These are phyloP conservation scores for Arabidopsis arenosa DNA, from an alignment of 345 rosid genomes.

Conservation along the genomic window DNA sequence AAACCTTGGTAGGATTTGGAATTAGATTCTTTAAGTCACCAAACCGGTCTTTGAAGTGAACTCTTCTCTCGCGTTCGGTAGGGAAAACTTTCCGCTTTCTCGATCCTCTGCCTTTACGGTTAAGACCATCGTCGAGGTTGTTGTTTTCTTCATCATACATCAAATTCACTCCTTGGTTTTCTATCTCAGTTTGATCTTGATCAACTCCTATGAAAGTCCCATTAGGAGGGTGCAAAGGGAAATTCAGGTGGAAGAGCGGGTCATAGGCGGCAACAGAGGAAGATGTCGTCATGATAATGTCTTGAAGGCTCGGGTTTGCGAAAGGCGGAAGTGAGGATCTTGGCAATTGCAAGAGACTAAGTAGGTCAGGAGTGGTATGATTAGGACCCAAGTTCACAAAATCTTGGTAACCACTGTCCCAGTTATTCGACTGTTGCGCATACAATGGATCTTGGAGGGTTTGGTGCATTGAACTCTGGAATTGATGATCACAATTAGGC, in stretches of 20 bases:
- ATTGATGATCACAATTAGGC: constrained; percentile 27
- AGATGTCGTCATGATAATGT: constrained; percentile 44
- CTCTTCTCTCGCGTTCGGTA: constrained; percentile 71
- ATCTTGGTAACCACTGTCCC: constrained; percentile 48
- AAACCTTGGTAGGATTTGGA: constrained; percentile 74
- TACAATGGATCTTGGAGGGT: constrained; percentile 36
- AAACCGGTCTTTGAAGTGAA: constrained; percentile 61
- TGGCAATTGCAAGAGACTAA: constrained; percentile 65
- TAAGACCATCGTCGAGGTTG: constrained; percentile 48
- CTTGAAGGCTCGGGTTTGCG: constrained; percentile 40
- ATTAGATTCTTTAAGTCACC: constrained; percentile 55
- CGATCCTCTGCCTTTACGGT: constrained; percentile 50
- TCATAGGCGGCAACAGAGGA: constrained; percentile 56
- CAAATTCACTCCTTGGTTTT: constrained; percentile 36
- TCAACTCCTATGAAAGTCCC: constrained; percentile 47
- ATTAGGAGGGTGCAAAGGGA: constrained; percentile 63
- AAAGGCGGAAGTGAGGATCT: constrained; percentile 52
- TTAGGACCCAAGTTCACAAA: constrained; percentile 36
- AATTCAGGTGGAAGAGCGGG: constrained; percentile 61
- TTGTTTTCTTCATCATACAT: constrained; percentile 46
- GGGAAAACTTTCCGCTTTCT: constrained; percentile 63
- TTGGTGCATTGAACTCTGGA: constrained; percentile 43
- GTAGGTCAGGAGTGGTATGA: constrained; percentile 63
- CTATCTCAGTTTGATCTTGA: constrained; percentile 31
- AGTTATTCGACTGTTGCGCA: constrained; percentile 33